Base-by-base conservation (phyloP, 805 yeast species). In the Candida sithepensis region DNA sequence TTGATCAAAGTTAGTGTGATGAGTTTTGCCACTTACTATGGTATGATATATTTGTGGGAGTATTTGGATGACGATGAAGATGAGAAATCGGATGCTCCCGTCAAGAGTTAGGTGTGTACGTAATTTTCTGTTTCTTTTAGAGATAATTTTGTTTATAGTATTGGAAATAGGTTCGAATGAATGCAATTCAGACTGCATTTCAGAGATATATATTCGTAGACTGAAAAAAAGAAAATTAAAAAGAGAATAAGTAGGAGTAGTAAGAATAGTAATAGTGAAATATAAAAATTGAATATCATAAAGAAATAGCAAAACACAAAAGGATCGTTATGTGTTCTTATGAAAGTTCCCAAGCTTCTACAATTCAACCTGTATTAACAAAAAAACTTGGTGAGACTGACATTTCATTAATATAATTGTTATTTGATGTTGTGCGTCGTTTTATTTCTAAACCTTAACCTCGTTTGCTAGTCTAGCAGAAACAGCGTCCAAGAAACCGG, bases 401-500 rank as follows among this genome's bases (percentile, higher is more conserved):
- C 19, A 20, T 4, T 23, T 34, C 41, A 18, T n/a, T n/a, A n/a
- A n/a, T n/a, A n/a, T n/a, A n/a, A n/a, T n/a, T n/a, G n/a, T n/a
- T n/a, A 24, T 13, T 16, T 6, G 13, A n/a, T 21, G 22, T 12
- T 16, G 13, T 37, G 19, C 8, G 10, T 19, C 21, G 13, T 12
- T 9, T 18, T 14, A 6, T 14, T 14, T 22, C 41, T 47, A 53
- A 28, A 44, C 54, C 20, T 51, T 53, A 41, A 60, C 45, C 28
- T 52, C 39, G 28, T 58, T 57, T 18, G 62, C 43, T 44, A 66
- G 56, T 56, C 67, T 66, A 23, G 72, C 73, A 54, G 85, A 84
- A 58, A 87, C 94, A 37, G 90, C 89, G 53, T 84, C 86, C 55
- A 87, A 72, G 66, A 87, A 87, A 62, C 84, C 91, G 50, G 81